Base-by-base conservation (phyloP, 371 early-diverging fungal genomes). In the Neoconidiobolus thromboides region DNA sequence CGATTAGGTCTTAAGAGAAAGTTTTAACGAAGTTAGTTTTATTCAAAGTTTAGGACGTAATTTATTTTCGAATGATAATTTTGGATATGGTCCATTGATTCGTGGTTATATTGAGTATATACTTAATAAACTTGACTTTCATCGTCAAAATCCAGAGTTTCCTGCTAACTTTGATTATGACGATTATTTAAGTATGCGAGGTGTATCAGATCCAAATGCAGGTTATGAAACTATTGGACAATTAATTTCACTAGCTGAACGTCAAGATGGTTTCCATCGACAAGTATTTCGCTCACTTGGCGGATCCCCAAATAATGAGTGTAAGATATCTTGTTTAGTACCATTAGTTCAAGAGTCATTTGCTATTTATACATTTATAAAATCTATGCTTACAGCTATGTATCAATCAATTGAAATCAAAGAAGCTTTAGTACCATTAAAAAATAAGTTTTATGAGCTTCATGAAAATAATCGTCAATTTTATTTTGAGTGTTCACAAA, bases 141-240 rank as follows among this genome's bases (percentile, higher is more conserved):
- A 97, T 66, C 71, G 81, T 39, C 70, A 80, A 14, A 92, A 95
- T 68, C 90, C 93, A 4, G 92, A 92, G 61, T 97, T 96, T 67
- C 89, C 81, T 59, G 96, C 91, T 37, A 83, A 78, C 58, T 96
- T 97, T 72, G 93, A 94, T 65, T 97, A 95, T 69, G 88, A 96
- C 62, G 98, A 97, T 65, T 97, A 94, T 61, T 81, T 91, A 40
- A 85, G 89, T 43, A 73, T 95, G 60, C 87, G 86, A 68, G 88
- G 89, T 48, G 87, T 91, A 56, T 89, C 93, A 65, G 95, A 96
- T 73, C 95, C 95, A 7, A 93, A 97, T 69, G 96, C 95, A 78
- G 96, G 98, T 37, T 92, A 85, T 67, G 91, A 93, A 66, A 93
- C 93, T 2, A 95, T 97, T 67, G 83, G 76, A 48, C 93, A 97